Evolutionary conservation across 2,329 filamentous ascomycete genomes (phyloP).

Genomic region (Talaromyces amestolkiae): DNA sequence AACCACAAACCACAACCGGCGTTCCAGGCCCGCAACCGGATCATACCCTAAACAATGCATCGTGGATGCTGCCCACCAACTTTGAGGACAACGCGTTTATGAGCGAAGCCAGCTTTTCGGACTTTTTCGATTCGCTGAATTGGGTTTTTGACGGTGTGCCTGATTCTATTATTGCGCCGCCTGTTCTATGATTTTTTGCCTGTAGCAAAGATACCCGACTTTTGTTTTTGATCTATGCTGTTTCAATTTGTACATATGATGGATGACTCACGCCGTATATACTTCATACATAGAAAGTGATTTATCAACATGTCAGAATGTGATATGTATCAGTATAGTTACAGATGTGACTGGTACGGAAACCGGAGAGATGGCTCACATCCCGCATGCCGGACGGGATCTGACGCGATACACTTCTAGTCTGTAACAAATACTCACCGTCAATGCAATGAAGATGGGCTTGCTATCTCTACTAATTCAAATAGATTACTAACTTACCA

Average conservation of each 20-base stretch:
- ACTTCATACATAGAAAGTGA: not conserved
- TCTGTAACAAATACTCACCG: not conserved
- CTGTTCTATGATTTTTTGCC: constrained; percentile 28
- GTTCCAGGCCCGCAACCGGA: constrained; percentile 30
- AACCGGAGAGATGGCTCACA: not conserved
- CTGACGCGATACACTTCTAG: not conserved
- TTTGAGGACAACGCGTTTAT: constrained; percentile 40
- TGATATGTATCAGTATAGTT: constrained; percentile 5
- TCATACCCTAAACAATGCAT: constrained; percentile 31
- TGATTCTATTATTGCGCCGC: constrained; percentile 53
- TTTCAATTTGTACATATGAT: constrained; percentile 2
- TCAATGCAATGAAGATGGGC: not conserved
- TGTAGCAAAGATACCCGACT: not conserved
- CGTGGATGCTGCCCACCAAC: constrained; percentile 34
- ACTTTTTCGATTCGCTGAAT: constrained; percentile 84
- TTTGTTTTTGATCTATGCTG: not conserved
- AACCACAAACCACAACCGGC: constrained; percentile 39
- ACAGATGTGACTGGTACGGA: constrained; percentile 9
- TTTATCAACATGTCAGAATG: not conserved
- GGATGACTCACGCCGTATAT: not conserved
- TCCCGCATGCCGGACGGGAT: not conserved
- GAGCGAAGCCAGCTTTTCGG: constrained; percentile 55
- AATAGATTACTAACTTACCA: not conserved
- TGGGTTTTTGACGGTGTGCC: constrained; percentile 88
- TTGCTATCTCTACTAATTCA: not conserved